Evolutionary conservation across 352 stramenopile genomes (phyloP).

Genomic region (Phytophthora quininea): DNA sequence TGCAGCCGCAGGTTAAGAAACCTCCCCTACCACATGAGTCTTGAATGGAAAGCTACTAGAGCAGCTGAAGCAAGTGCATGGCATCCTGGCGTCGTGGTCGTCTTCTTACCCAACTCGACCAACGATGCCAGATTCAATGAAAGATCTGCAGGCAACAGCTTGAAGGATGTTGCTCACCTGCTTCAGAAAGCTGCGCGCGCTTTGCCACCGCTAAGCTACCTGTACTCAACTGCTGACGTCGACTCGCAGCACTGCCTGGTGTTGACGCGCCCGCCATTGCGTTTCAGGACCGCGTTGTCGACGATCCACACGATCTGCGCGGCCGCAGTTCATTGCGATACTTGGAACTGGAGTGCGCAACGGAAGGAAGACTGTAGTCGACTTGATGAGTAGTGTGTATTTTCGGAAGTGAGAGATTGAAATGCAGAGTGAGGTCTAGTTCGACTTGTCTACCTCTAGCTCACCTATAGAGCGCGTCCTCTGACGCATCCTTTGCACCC

Average conservation of each 20-base stretch:
- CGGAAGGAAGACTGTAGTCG: too few species aligned
- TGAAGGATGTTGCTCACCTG: too few species aligned
- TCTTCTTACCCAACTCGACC: neutral
- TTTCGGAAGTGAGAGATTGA: too few species aligned
- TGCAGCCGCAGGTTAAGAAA: conserved; percentile 12
- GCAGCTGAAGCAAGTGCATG: too few species aligned
- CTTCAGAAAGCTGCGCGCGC: conserved; percentile 3
- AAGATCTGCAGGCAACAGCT: conserved; percentile 5
- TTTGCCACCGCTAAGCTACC: neutral
- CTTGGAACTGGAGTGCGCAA: too few species aligned
- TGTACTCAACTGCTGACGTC: too few species aligned
- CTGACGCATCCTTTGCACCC: too few species aligned
- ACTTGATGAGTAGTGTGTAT: too few species aligned
- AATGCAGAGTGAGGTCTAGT: too few species aligned
- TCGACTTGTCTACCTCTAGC: too few species aligned
- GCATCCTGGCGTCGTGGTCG: neutral
- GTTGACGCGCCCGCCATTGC: neutral
- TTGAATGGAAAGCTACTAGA: conserved; percentile 2
- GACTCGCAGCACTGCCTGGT: neutral
- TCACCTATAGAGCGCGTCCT: too few species aligned
- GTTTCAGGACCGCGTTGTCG: neutral
- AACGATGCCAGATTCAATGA: conserved; percentile 16
- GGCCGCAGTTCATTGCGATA: too few species aligned
- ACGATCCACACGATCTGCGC: neutral
- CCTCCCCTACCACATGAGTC: conserved; percentile 19